Conservation (phyloP, 352 stramenopile genomes). For the Phytophthora kernoviae region DNA sequence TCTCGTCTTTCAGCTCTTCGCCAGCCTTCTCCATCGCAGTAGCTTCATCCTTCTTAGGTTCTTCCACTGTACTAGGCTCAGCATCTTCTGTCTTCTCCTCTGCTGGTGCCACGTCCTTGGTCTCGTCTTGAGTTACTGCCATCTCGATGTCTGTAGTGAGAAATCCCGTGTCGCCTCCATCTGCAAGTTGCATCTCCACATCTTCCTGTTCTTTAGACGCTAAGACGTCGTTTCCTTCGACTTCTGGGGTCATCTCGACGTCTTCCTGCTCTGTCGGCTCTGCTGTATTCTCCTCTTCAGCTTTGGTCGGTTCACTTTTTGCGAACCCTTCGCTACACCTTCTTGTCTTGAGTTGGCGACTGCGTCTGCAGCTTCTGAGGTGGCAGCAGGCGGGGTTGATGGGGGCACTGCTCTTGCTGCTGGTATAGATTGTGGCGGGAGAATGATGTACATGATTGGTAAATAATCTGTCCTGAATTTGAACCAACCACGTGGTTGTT, state of each 20-base stretch:
- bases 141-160: not conserved
- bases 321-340: conserved; percentile 10
- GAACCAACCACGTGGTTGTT: too few relatives aligned
- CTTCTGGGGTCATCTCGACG: conserved; percentile 5
- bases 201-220: conserved; percentile 5
- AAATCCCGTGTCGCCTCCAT: not conserved
- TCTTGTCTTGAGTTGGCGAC: conserved; percentile 19
- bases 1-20: not conserved
- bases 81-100: conserved; percentile 9
- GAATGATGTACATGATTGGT: conserved; percentile 41
- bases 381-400: not conserved
- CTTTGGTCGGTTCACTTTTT: conserved; percentile 6
- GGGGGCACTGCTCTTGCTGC: conserved; percentile 17
- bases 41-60: conserved; percentile 4
- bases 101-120: conserved; percentile 9
- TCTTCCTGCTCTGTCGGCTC: conserved; percentile 5
- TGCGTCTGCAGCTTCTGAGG: conserved; percentile 8
- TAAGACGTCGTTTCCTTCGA: not conserved
- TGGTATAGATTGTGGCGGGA: conserved; percentile 17
- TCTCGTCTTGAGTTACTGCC: not conserved
- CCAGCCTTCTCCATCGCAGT: not conserved
- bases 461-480: conserved; percentile 37
- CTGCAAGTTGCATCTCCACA: conserved; percentile 27
- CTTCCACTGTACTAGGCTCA: not conserved
- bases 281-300: not conserved